These are phyloP conservation scores for Leucoagaricus sp. DNA, from an alignment of 1,284 basidiomycete species.

Conservation along the genomic window DNA sequence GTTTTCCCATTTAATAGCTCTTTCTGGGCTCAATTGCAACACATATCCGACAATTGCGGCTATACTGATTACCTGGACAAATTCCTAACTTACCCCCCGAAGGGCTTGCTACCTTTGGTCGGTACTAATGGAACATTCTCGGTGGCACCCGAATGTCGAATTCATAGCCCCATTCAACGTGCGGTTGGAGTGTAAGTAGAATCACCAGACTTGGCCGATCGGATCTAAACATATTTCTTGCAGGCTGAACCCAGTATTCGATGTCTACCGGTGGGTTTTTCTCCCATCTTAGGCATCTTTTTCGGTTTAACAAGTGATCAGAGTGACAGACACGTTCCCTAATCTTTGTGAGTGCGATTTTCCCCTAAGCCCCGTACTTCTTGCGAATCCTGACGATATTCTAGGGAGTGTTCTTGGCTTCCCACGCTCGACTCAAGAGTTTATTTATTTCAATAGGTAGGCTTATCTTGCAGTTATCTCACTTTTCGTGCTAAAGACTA, in stretches of 20 bases:
- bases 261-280: slow-evolving; percentile 50
- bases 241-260: slow-evolving; percentile 70
- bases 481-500: background rate
- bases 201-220: background rate
- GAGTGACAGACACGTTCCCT: slow-evolving; percentile 65
- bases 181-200: slow-evolving; percentile 13
- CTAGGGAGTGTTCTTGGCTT: slow-evolving; percentile 72
- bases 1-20: slow-evolving; percentile 52
- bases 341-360: slow-evolving; percentile 44
- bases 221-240: slow-evolving; percentile 38
- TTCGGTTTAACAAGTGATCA: slow-evolving; percentile 16
- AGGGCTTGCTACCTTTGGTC: slow-evolving; percentile 52
- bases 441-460: slow-evolving; percentile 65
- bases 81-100: slow-evolving; percentile 67
- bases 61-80: slow-evolving; percentile 65
- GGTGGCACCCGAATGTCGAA: slow-evolving; percentile 54
- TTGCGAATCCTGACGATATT: background rate
- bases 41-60: slow-evolving; percentile 53
- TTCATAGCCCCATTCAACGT: slow-evolving; percentile 55
- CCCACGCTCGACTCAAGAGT: slow-evolving; percentile 56
- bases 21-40: slow-evolving; percentile 54
- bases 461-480: background rate
- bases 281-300: background rate
- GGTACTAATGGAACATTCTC: slow-evolving; percentile 47
- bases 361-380: background rate